Percentiles rank a stretch among this genome's conserved stretches.
These are phyloP conservation scores for Metschnikowia lunata DNA, from an alignment of 805 yeast species.

Conservation along the genomic window DNA sequence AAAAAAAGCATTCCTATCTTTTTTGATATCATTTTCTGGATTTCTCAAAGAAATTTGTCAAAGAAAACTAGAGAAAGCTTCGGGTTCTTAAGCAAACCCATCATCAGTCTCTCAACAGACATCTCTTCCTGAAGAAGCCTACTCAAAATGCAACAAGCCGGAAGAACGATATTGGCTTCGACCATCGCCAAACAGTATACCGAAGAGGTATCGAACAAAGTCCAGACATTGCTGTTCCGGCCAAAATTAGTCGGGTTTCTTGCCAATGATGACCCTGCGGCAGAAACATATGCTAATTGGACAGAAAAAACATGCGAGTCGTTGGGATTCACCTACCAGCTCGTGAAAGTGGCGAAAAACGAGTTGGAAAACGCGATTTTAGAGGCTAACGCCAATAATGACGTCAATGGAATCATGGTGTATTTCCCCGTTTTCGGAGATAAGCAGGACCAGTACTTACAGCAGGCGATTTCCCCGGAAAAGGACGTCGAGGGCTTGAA, in stretches of 20 bases:
- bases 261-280: conserved; percentile 94
- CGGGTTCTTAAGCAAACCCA: too few relatives aligned
- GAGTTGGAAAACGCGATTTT: conserved; percentile 79
- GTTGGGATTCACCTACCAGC: conserved; percentile 80
- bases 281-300: conserved; percentile 92
- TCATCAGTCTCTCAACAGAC: too few relatives aligned
- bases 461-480: conserved; percentile 84
- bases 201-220: conserved; percentile 63
- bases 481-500: conserved; percentile 97
- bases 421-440: conserved; percentile 97
- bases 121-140: too few relatives aligned
- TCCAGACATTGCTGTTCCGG: conserved; percentile 45
- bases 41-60: too few relatives aligned
- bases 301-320: conserved; percentile 86
- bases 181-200: conserved; percentile 78
- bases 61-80: too few relatives aligned
- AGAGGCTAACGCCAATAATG: conserved; percentile 71
- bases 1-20: too few relatives aligned
- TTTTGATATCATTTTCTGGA: too few relatives aligned
- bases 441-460: conserved; percentile 91
- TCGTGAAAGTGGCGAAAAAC: conserved; percentile 71
- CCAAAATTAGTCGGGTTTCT: conserved; percentile 88
- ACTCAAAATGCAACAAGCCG: conserved; percentile 40
- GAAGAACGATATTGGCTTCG: conserved; percentile 82
- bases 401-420: conserved; percentile 89